Evolutionary conservation across 169 alveolate genomes (phyloP), one percentile per base, ranked within the genome.

Genomic region (Plasmodium berghei): DNA sequence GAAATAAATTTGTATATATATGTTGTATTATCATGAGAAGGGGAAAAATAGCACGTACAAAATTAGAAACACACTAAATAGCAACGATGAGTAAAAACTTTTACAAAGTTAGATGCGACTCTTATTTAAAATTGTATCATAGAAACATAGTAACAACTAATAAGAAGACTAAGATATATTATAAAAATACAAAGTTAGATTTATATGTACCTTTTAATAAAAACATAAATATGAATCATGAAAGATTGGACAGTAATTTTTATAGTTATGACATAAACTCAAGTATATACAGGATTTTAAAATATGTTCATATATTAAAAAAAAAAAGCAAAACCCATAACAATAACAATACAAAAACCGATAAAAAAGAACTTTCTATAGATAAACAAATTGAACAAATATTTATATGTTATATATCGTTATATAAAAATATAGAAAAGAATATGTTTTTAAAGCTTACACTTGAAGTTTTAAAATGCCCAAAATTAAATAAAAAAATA

Each of bases 391-490:
- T 86, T 40, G 87, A 86, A 61, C 83, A 86, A 62, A 49, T 86
- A 86, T 86, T 86, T 70, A 58, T 59, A 69, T 71, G 91, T 45
- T 86, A 86, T 42, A 34, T 55, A 59, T 71, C 87, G 5, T 58
- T 86, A 26, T 72, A 86, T 70, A 86, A 70, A 12, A 69, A 86
- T 48, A 46, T 86, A 5, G 42, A 59, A 3, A 66, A 45, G 56
- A 58, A 83, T 67, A 54, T 83, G 56, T 83, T 67, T 83, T 83
- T 83, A 67, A 83, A 58, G 49, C 26, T 83, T 55, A 83, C 90
- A 48, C 34, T 40, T 48, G 83, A 54, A 16, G 20, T 83, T 18
- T 83, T 83, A 49, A 83, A 66, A 26, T 54, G 20, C 26, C 73
- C 90, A 6, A n/a, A 16, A 52, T 28, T 83, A 18, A 18, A 55